Percentiles rank a stretch among this genome's conserved stretches.
These are phyloP conservation scores for Grigorovia humatica DNA, from an alignment of 805 yeast genomes.

Conservation along the genomic window DNA sequence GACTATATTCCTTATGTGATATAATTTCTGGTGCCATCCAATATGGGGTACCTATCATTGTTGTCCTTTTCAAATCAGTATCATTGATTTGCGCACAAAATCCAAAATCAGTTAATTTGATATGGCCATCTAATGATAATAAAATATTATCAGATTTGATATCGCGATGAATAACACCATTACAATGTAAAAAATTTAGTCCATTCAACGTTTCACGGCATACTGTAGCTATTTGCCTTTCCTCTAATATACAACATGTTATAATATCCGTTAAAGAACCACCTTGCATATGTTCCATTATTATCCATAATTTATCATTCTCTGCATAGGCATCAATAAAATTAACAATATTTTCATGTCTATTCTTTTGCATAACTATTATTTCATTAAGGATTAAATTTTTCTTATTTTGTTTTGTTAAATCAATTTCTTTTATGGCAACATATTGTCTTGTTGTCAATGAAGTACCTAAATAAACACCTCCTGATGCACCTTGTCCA, in stretches of 20 bases:
- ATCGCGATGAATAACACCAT: constrained; percentile 92
- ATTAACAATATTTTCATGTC: constrained; percentile 87
- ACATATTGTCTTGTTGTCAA: constrained; percentile 47
- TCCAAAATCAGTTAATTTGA: constrained; percentile 91
- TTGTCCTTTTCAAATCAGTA: constrained; percentile 75
- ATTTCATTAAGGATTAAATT: constrained; percentile 92
- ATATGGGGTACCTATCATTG: constrained; percentile 99
- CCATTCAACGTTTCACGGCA: constrained; percentile 88
- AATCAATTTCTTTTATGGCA: constrained; percentile 93
- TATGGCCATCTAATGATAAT: constrained; percentile 73
- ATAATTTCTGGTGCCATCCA: constrained; percentile 99
- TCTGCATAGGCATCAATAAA: constrained; percentile 77
- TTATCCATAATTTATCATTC: constrained; percentile 84
- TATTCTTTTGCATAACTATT: constrained; percentile 85
- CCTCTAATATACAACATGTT: constrained; percentile 79
- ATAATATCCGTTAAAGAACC: constrained; percentile 94
- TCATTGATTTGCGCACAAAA: constrained; percentile 92
- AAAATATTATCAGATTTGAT: constrained; percentile 91
- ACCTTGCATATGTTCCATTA: constrained; percentile 99
- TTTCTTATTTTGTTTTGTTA: constrained; percentile 90
- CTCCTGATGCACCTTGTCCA: constrained; percentile 98
- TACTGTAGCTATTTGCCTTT: constrained; percentile 91
- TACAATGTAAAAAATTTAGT: constrained; percentile 74
- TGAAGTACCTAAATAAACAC: constrained; percentile 83
- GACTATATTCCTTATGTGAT: constrained; percentile 87